Evolutionary conservation across 2,329 filamentous ascomycete genomes (phyloP), one percentile per base, ranked within the genome.

Genomic region (Trichoderma guizhouense): DNA sequence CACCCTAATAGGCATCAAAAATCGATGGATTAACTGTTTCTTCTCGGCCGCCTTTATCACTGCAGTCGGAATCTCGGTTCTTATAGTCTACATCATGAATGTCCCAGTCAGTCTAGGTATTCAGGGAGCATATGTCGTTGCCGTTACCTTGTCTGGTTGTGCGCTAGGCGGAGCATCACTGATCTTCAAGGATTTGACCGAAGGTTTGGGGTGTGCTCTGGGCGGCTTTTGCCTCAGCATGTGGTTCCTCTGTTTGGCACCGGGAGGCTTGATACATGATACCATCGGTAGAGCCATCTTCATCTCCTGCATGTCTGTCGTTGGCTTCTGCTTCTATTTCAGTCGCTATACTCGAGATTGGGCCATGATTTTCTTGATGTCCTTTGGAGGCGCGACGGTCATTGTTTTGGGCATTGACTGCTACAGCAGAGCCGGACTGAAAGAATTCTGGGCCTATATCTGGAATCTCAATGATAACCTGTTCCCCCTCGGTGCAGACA

Each of bases 371-470:
- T 84, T 84, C 14, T 89, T 89, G 62, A 94, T 94, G 14, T 89
- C 95, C 0, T 97, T 98, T 78, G 87, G 90, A 5, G 95, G 95
- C 8, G 91, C 94, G 4, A 97, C 94, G 0, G 89, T 89, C 3
- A 86, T 92, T 1, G 88, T 97, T 15, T 82, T 98, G 3, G 95
- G 95, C 3, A 92, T 98, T 72, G 95, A 98, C 79, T 97, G 94
- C 81, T 97, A 95, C 77, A 95, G 91, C 77, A 86, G 90, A 74
- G 94, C 94, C n/a, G 95, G 95, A 0, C 84, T 97, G 76, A 98
- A 97, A 80, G 95, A 98, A 80, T 98, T 98, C 76, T 98, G 95
- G 95, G 87, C 93, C 7, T 98, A 97, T 79, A 86, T 97, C 47
- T 98, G 95, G 95, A 84, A 84, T 60, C 82, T 98, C 51, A 98